Base-by-base conservation (phyloP, 306 rosid species). In the Adenanthera pavonina region DNA sequence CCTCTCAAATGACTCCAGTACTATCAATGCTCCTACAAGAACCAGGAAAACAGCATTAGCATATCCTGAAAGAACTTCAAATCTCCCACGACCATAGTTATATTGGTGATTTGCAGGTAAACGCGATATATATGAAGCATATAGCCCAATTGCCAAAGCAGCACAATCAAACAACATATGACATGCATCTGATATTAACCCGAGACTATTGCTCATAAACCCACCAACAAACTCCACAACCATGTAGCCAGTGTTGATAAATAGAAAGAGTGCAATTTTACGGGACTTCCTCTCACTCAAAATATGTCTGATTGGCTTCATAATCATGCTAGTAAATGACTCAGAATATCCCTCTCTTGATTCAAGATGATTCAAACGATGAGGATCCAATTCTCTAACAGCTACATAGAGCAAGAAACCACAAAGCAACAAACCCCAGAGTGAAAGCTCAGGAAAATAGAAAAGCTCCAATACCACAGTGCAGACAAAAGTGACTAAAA, bases 111-210 rank as follows among this genome's bases (percentile, higher is more conserved):
- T 95, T 0, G 99, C 97, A 40, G 97, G 99, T 68, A 95, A 86
- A 60, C 97, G 93, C 3, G 99, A 95, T 74, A 95, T 93, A 85
- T 95, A 95, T 0, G 97, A 95, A 73, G 99, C 99, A 83, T 95
- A 95, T 51, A 95, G 66, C 76, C 99, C 99, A 84, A 95, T 92
- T 8, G 99, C 97, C 84, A 95, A 83, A 72, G 99, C 99, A 87
- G 97, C 99, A 88, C 99, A 95, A 83, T 95, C 99, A 85, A 95
- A 95, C 91, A 95, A 84, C 99, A 95, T 95, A 81, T 95, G 99
- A 79, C 94, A 91, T 2, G 92, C 94, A 86, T 91, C 94, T 5
- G 94, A 87, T 78, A 91, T 91, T 90, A 91, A 83, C 51, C 94
- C 94, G 59, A 91, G 85, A 82, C 94, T 91, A 76, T 91, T 91